Base-by-base conservation (phyloP, 2,329 filamentous ascomycete genomes). In the Colletotrichum sidae region DNA sequence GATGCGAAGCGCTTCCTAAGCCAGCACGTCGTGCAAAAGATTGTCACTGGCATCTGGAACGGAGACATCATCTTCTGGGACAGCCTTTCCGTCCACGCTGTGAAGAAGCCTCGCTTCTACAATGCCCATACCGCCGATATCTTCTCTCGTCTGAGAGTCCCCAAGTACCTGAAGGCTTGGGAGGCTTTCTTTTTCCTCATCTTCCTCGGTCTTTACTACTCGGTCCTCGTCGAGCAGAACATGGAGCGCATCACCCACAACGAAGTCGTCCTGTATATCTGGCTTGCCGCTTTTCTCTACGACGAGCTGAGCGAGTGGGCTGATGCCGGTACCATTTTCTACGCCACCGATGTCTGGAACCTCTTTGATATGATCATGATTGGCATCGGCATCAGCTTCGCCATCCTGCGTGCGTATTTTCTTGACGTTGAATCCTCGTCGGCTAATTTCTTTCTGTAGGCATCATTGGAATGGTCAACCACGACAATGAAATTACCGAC, bases 61-160 rank as follows among this genome's bases (percentile, higher is more conserved):
- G 93, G 93, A 50, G 90, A 94, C 69, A 93, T 97, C 66, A 87
- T 94, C 42, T 96, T 96, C 75, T 97, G 93, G 93, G 90, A 94
- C 66, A 87, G 84, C 6, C 80, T 97, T n/a, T 90, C 87, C 8
- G 85, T 92, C 8, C 82, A 91, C 71, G 88, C 92, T 0, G 86
- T 84, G 62, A 97, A 96, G 77, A 88, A 88, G 72, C 90, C 93
- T 2, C 89, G 90, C 25, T 88, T 92, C 69, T 96, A 96, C 78
- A 92, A 92, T 73, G 80, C 80, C 33, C 82, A 80, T 68, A 87
- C 84, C 12, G 84, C 89, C 35, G 92, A 95, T 72, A 90, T 90
- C 2, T 94, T 92, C 76, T 92, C 90, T 51, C 86, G 93, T 33
- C 76, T 86, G n/a, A 79, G 93, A 15, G 93, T 96, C 2, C 93